A percentile compares a stretch with the other conserved stretches of the same genome.
Evolutionary conservation across 2,329 filamentous ascomycete genomes (phyloP).

Genomic region (Epichloe glyceriae): DNA sequence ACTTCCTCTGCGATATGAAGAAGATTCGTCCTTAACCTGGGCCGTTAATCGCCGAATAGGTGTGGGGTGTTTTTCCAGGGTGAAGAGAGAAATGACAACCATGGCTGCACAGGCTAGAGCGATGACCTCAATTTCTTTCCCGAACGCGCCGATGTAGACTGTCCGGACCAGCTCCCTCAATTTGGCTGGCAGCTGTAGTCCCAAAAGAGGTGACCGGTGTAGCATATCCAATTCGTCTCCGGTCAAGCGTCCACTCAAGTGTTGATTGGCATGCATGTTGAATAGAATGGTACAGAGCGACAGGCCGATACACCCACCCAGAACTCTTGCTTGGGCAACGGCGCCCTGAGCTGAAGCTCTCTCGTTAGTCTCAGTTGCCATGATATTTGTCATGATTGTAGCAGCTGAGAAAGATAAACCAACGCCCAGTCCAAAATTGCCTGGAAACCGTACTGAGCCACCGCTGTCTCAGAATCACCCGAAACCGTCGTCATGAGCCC

Average conservation of each 20-base stretch:
- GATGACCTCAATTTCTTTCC: slow-evolving; percentile 33
- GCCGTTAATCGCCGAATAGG: slow-evolving; percentile 20
- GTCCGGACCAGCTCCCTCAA: slow-evolving; percentile 23
- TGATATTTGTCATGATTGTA: slow-evolving; percentile 44
- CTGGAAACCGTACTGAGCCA: slow-evolving; percentile 40
- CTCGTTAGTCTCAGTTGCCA: slow-evolving; percentile 32
- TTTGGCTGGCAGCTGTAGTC: slow-evolving; percentile 20
- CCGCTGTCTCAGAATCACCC: slow-evolving; percentile 18
- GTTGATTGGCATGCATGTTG: slow-evolving; percentile 29
- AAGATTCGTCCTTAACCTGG: slow-evolving; percentile 16
- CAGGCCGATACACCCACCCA: slow-evolving; percentile 47
- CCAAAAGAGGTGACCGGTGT: slow-evolving; percentile 30
- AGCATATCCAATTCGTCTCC: slow-evolving; percentile 26
- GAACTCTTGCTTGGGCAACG: slow-evolving; percentile 44
- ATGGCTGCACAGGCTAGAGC: slow-evolving; percentile 29
- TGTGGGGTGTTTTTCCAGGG: slow-evolving; percentile 29
- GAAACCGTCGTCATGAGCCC: slow-evolving; percentile 35
- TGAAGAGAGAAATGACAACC: slow-evolving; percentile 29
- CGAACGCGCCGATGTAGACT: slow-evolving; percentile 34
- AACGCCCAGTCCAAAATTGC: slow-evolving; percentile 44
- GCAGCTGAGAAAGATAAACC: slow-evolving; percentile 44
- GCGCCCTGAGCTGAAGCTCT: slow-evolving; percentile 47
- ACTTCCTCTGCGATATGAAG: slow-evolving; percentile 19
- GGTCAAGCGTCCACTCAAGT: slow-evolving; percentile 24
- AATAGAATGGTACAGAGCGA: slow-evolving; percentile 47